Evolutionary conservation across 2,329 filamentous ascomycete species (phyloP).

Genomic region (Capronia americana): DNA sequence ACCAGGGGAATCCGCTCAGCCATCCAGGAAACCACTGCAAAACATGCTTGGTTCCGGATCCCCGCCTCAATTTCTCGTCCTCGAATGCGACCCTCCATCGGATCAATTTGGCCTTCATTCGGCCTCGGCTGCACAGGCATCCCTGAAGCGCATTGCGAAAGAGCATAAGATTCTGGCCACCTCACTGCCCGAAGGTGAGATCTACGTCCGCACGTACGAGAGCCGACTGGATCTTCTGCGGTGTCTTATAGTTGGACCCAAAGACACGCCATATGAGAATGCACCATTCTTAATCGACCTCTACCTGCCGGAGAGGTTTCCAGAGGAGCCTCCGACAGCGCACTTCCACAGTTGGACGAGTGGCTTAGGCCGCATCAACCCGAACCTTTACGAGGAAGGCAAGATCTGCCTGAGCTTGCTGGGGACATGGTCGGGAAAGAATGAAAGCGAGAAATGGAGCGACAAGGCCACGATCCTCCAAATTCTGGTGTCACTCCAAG

Average conservation of each 20-base stretch:
- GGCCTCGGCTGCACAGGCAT: constrained; percentile 36
- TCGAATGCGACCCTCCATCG: constrained; percentile 52
- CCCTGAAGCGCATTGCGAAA: constrained; percentile 59
- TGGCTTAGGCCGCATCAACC: constrained; percentile 62
- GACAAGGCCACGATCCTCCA: constrained; percentile 63
- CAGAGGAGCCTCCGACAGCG: constrained; percentile 59
- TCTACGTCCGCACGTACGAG: constrained; percentile 67
- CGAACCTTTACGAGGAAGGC: constrained; percentile 68
- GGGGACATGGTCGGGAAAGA: constrained; percentile 64
- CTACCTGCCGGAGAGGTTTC: constrained; percentile 58
- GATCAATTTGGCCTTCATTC: constrained; percentile 51
- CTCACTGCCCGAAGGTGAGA: constrained; percentile 59
- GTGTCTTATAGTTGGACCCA: constrained; percentile 64
- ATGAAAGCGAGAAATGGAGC: constrained; percentile 61
- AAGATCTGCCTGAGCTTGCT: constrained; percentile 66
- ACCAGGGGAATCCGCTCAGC: not conserved
- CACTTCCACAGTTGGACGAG: constrained; percentile 67
- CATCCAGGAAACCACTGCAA: constrained; percentile 3
- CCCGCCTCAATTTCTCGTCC: constrained; percentile 47
- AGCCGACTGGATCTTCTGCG: constrained; percentile 64
- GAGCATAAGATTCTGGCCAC: constrained; percentile 64
- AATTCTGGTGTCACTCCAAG: constrained; percentile 63
- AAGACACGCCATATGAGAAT: constrained; percentile 66
- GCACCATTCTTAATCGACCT: constrained; percentile 68
- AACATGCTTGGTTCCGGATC: constrained; percentile 19